A percentile compares a stretch with the other conserved stretches of the same genome.
Conservation (phyloP, 1,139 yeast species). For the Suhomyces bribrorum region DNA sequence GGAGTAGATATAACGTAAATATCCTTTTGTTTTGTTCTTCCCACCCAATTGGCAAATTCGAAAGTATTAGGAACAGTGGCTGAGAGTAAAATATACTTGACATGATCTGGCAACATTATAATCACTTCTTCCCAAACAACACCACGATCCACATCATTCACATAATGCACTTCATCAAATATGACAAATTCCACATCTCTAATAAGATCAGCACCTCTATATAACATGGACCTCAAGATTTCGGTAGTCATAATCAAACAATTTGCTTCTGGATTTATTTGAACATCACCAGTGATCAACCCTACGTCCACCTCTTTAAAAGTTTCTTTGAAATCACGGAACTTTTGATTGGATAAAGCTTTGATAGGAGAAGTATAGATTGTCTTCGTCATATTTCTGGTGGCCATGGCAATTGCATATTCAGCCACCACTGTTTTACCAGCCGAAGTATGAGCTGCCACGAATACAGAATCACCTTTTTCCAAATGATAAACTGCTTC, state of each 20-base stretch:
- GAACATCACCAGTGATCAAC: conserved; percentile 95
- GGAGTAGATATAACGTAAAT: conserved; percentile 95
- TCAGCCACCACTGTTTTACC: conserved; percentile 94
- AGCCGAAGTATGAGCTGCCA: conserved; percentile 96
- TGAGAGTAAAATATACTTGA: conserved; percentile 80
- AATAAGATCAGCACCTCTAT: conserved; percentile 93
- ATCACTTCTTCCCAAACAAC: conserved; percentile 99
- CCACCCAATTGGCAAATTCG: conserved; percentile 98
- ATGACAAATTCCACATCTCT: conserved; percentile 97
- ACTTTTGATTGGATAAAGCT: conserved; percentile 90
- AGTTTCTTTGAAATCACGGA: conserved; percentile 83
- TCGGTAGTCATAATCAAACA: conserved; percentile 98
- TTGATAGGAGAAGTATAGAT: conserved; percentile 93
- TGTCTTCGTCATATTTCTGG: conserved; percentile 85
- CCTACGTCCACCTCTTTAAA: conserved; percentile 88
- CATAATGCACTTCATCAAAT: conserved; percentile 97
- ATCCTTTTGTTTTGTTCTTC: conserved; percentile 93
- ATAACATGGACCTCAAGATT: conserved; percentile 90
- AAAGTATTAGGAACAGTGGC: conserved; percentile 98
- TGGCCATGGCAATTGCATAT: conserved; percentile 92
- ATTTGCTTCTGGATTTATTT: conserved; percentile 94
- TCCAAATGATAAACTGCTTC: conserved; percentile 96
- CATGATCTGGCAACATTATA: conserved; percentile 94
- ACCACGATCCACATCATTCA: conserved; percentile 95
- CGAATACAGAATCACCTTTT: conserved; percentile 96